These are phyloP conservation scores for Cryptococcus deneoformans DNA, from an alignment of 1,284 basidiomycete species.

Conservation along the genomic window DNA sequence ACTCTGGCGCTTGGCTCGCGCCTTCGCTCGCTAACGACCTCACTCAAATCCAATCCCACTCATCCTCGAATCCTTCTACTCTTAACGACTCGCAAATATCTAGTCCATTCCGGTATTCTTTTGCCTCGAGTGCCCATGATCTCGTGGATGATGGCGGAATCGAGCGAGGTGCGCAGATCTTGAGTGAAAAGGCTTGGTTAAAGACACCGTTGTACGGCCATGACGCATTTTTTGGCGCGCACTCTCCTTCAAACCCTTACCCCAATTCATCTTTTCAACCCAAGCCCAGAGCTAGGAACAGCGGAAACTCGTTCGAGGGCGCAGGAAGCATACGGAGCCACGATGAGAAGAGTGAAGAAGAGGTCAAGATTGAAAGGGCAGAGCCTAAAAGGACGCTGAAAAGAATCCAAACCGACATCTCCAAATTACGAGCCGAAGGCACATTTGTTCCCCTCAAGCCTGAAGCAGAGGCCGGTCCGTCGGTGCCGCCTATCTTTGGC, in stretches of 20 bases:
- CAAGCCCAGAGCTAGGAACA: not conserved
- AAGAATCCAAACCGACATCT: not conserved
- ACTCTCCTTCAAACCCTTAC: no score
- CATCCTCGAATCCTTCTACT: constrained; percentile 1
- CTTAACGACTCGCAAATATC: not conserved
- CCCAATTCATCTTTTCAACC: not conserved
- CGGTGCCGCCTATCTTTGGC: constrained; percentile 8
- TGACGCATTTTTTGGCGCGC: constrained; percentile 2
- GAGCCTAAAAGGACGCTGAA: not conserved
- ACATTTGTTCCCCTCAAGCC: no score
- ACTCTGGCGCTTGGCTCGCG: no score
- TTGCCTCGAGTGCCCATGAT: constrained; percentile 28
- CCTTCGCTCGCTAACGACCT: no score
- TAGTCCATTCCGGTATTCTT: constrained; percentile 21
- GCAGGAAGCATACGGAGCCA: not conserved
- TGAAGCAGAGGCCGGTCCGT: not conserved
- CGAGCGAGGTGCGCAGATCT: constrained; percentile 12
- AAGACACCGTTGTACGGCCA: constrained; percentile 8
- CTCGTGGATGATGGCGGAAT: constrained; percentile 21
- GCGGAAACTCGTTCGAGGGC: not conserved
- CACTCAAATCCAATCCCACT: not conserved
- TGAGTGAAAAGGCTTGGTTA: constrained; percentile 29
- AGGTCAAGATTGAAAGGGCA: not conserved
- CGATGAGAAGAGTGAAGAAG: not conserved
- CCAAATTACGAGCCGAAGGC: not conserved